These are phyloP conservation scores for Penicillium goetzii DNA, from an alignment of 495 filamentous ascomycete genomes.

Conservation along the genomic window DNA sequence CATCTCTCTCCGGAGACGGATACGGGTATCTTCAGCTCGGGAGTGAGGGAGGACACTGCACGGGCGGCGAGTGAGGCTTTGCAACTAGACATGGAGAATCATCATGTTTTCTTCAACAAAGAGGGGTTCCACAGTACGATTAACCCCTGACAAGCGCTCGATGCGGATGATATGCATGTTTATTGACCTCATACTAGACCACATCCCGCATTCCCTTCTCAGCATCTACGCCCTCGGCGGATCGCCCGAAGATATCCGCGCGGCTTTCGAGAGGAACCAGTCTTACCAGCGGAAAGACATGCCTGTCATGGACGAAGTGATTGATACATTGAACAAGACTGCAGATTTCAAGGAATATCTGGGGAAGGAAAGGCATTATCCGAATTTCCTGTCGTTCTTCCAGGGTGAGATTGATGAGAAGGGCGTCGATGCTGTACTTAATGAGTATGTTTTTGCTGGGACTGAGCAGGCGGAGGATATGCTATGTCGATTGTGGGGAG, in stretches of 20 bases:
- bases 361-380: slow-evolving; percentile 59
- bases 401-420: slow-evolving; percentile 66
- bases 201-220: slow-evolving; percentile 76
- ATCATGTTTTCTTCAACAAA: slow-evolving; percentile 80
- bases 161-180: background rate
- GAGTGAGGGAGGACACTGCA: slow-evolving; percentile 61
- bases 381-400: slow-evolving; percentile 74
- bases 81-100: slow-evolving; percentile 71
- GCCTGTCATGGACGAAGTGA: slow-evolving; percentile 43
- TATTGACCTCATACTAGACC: slow-evolving; percentile 35
- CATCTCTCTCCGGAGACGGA: slow-evolving; percentile 56
- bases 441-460: slow-evolving; percentile 66
- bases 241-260: slow-evolving; percentile 55
- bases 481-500: slow-evolving; percentile 59
- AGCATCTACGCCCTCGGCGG: slow-evolving; percentile 79
- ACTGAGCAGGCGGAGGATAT: slow-evolving; percentile 64
- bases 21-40: slow-evolving; percentile 58
- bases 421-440: slow-evolving; percentile 61
- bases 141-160: background rate
- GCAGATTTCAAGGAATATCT: slow-evolving; percentile 56
- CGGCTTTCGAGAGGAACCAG: slow-evolving; percentile 61
- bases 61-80: slow-evolving; percentile 64
- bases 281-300: slow-evolving; percentile 60
- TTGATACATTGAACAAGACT: slow-evolving; percentile 57
- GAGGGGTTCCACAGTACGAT: slow-evolving; percentile 67